These are phyloP conservation scores for Cladosporium sp. DNA, from an alignment of 2,329 filamentous ascomycete genomes.

Conservation along the genomic window DNA sequence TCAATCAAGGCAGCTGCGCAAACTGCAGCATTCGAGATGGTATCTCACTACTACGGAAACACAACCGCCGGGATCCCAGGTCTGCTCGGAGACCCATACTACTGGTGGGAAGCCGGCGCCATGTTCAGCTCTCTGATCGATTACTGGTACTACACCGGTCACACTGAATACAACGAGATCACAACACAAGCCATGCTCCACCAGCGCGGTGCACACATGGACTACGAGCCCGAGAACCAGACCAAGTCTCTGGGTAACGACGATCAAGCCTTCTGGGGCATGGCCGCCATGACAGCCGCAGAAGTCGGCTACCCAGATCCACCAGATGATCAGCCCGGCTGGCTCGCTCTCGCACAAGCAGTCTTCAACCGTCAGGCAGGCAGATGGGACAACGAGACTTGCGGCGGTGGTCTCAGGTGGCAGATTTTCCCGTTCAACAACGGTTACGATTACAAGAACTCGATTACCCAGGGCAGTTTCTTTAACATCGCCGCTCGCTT, in stretches of 20 bases:
- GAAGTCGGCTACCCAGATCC: conserved; percentile 47
- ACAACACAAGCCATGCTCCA: conserved; percentile 54
- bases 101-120: conserved; percentile 65
- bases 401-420: conserved; percentile 37
- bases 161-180: conserved; percentile 58
- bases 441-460: conserved; percentile 47
- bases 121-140: conserved; percentile 66
- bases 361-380: conserved; percentile 37
- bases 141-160: conserved; percentile 66
- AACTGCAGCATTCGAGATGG: conserved; percentile 45
- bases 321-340: conserved; percentile 36
- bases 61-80: conserved; percentile 48
- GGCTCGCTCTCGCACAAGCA: conserved; percentile 42
- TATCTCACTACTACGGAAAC: conserved; percentile 52
- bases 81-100: conserved; percentile 61
- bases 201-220: conserved; percentile 54
- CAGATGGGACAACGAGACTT: conserved; percentile 36
- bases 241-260: conserved; percentile 44
- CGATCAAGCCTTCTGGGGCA: conserved; percentile 57
- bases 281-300: conserved; percentile 52
- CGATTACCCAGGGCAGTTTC: conserved; percentile 50
- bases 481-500: conserved; percentile 46
- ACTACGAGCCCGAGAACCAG: conserved; percentile 54
- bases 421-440: conserved; percentile 44
- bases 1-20: conserved; percentile 43